Evolutionary conservation across 202 grass and related monocot species (phyloP).

Genomic region (Carex arenaria): DNA sequence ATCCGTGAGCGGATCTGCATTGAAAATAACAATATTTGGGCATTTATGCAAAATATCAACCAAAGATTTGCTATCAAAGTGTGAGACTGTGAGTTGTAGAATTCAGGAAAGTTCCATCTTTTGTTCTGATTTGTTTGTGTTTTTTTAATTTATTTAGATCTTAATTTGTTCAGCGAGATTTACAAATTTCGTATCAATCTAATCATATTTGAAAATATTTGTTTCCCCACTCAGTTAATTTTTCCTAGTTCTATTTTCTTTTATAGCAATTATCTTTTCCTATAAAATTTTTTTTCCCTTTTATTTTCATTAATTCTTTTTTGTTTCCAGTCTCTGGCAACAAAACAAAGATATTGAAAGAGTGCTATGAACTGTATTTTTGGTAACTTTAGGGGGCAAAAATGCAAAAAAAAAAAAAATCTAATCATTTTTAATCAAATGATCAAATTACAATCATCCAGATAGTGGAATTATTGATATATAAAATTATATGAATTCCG

Average conservation of each 20-base stretch:
- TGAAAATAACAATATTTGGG: not conserved
- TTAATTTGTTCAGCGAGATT: not conserved
- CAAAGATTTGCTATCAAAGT: not conserved
- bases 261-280: not conserved
- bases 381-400: not conserved
- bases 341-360: not conserved
- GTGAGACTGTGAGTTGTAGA: not conserved
- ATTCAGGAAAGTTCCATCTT: not conserved
- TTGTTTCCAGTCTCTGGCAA: not conserved
- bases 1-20: not conserved
- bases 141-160: not conserved
- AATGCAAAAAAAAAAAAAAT: not conserved
- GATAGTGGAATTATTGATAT: no score
- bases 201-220: not conserved
- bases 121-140: not conserved
- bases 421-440: not conserved
- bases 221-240: not conserved
- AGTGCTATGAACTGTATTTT: not conserved
- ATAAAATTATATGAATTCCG: no score
- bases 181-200: not conserved
- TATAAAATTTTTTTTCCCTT: not conserved
- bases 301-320: not conserved
- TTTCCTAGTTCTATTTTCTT: not conserved
- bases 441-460: not conserved
- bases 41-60: not conserved